phyloP scores from a whole-genome alignment of 805 yeast species.

The Yarrowia sp. region DNA sequence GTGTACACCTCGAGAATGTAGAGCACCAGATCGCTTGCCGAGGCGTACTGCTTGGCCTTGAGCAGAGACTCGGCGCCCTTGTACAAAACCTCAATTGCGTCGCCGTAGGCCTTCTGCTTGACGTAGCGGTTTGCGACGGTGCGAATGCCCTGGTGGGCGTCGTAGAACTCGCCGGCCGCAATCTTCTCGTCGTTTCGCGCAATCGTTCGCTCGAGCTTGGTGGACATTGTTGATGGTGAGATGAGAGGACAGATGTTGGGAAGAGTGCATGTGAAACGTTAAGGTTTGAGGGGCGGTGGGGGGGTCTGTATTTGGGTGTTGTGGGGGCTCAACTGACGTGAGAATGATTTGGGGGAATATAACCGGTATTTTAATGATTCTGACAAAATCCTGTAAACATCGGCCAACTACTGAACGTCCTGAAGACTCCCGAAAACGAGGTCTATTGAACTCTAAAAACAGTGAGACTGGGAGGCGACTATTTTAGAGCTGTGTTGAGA shows the following conservation, averaged over 20 bases:
- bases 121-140: constrained; percentile 86
- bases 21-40: constrained; percentile 71
- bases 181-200: constrained; percentile 43
- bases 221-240: constrained; percentile 2
- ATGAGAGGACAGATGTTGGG: background rate
- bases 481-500: too few relatives aligned
- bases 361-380: too few relatives aligned
- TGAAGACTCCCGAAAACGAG: too few relatives aligned
- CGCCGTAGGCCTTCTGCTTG: constrained; percentile 59
- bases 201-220: constrained; percentile 27
- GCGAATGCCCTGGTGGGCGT: constrained; percentile 92
- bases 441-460: too few relatives aligned
- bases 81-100: constrained; percentile 71
- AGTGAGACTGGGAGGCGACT: too few relatives aligned
- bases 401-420: too few relatives aligned
- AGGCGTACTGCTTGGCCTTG: constrained; percentile 69
- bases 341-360: too few relatives aligned
- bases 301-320: background rate
- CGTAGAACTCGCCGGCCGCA: constrained; percentile 75
- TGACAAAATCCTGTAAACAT: too few relatives aligned
- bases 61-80: constrained; percentile 69
- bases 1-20: constrained; percentile 72
- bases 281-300: background rate
- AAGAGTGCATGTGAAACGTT: background rate
- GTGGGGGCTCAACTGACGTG: too few relatives aligned